Conservation (phyloP, 2,329 filamentous ascomycete genomes). For the Drechslerella coelobrocha region DNA sequence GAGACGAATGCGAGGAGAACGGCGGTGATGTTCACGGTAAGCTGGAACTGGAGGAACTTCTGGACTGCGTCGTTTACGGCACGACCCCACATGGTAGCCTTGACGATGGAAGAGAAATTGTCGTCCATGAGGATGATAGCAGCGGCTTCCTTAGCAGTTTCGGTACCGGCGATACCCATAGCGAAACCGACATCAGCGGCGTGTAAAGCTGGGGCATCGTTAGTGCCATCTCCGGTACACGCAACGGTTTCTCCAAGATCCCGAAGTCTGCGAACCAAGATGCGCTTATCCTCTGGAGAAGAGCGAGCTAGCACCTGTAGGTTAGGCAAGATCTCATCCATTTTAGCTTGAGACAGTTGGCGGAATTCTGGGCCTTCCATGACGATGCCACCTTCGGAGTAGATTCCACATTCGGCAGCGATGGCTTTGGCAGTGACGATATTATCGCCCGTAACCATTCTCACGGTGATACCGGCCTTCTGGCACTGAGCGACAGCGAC, state of each 20-base stretch:
- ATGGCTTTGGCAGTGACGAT: constrained; percentile 61
- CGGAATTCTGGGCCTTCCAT: constrained; percentile 62
- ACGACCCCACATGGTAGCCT: constrained; percentile 68
- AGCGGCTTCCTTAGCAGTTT: constrained; percentile 69
- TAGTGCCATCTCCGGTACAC: constrained; percentile 72
- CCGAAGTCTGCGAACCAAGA: constrained; percentile 70
- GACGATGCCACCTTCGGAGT: constrained; percentile 59
- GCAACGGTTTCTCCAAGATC: constrained; percentile 71
- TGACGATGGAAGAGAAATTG: constrained; percentile 70
- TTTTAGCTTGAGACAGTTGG: constrained; percentile 59
- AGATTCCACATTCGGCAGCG: constrained; percentile 59
- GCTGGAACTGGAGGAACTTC: constrained; percentile 69
- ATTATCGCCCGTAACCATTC: constrained; percentile 63
- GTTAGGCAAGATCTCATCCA: constrained; percentile 66
- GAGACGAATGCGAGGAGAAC: constrained; percentile 87
- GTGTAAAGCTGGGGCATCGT: constrained; percentile 71
- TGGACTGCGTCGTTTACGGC: constrained; percentile 66
- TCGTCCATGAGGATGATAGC: constrained; percentile 70
- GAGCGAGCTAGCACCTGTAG: constrained; percentile 73
- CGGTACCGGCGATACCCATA: constrained; percentile 72
- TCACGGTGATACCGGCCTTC: constrained; percentile 61
- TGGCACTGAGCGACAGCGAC: constrained; percentile 60
- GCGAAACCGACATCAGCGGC: constrained; percentile 72
- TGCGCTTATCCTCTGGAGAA: constrained; percentile 73
- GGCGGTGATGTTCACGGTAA: constrained; percentile 90